Evolutionary conservation across 306 rosid species (phyloP), one percentile per base, ranked within the genome.

Genomic region (Alnus glutinosa): DNA sequence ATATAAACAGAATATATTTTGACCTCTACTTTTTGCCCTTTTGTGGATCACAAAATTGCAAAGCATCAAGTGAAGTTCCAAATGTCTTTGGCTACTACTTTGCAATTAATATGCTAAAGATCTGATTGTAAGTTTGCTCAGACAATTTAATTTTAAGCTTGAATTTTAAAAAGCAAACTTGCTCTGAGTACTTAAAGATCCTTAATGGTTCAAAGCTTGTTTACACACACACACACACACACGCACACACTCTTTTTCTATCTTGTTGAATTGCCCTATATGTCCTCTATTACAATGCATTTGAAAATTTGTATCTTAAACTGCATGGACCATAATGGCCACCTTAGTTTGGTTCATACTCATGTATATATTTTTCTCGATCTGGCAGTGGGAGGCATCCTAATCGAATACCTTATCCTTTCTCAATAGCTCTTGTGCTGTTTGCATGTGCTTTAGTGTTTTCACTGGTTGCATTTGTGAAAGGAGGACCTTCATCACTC

Each of bases 381-480:
- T 83, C 85, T 91, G 77, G 88, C 97, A 95, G 99, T 80, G 85
- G 76, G 75, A 91, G 90, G 86, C 93, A 76, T 73, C 93, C 90
- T 74, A 81, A 63, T 82, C 89, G 49, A 85, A 61, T 91, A 59
- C 97, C 92, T 47, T 93, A 95, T 87, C 88, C 90, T 70, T 77
- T 89, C 50, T 87, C 92, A 54, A 83, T 95, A 75, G 96, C 88
- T 70, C 83, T 90, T 81, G 94, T 90, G 76, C 88, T 91, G 52
- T 84, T 88, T 74, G 99, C 98, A 75, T 91, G 98, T 68, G 85
- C 90, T 76, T 83, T 90, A 50, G 83, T 93, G 51, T 95, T 95
- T 88, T 86, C 93, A 36, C 82, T 95, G 77, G 89, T 95, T 82
- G 92, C 98, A 77, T 92, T 93, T 82, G 85, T 77, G 86, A 95